A percentile compares a stretch with the other conserved stretches of the same genome.
phyloP scores from a whole-genome alignment of 768 basidiomycete species.

The Trametes elegans region DNA sequence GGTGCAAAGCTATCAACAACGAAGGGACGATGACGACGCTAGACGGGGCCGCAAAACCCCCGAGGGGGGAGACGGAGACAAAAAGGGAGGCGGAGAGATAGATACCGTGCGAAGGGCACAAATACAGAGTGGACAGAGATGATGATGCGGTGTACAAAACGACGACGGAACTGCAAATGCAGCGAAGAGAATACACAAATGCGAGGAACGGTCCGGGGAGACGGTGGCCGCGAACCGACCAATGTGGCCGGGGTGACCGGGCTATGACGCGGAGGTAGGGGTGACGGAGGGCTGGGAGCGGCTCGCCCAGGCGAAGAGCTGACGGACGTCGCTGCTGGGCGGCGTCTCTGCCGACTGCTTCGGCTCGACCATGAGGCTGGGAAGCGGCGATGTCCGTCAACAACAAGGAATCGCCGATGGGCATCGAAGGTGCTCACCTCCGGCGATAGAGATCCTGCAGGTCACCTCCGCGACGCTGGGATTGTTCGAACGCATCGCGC shows the following conservation, averaged over 20 bases:
- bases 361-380: slow-evolving; percentile 72
- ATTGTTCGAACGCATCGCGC: slow-evolving; percentile 67
- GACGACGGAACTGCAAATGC: slow-evolving; percentile 2
- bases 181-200: neutral
- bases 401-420: no score
- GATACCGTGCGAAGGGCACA: neutral
- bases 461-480: slow-evolving; percentile 77
- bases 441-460: slow-evolving; percentile 83
- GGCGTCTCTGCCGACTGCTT: slow-evolving; percentile 73
- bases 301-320: slow-evolving; percentile 77
- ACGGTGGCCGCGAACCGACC: neutral
- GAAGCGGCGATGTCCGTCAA: no score
- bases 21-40: neutral
- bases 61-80: neutral
- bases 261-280: slow-evolving; percentile 35
- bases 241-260: neutral
- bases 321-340: slow-evolving; percentile 65
- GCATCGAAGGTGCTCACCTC: slow-evolving; percentile 47
- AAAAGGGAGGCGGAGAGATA: neutral
- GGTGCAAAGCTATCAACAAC: neutral
- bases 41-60: neutral
- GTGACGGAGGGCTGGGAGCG: slow-evolving; percentile 46
- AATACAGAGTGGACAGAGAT: neutral
- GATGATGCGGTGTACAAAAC: slow-evolving; percentile 13
- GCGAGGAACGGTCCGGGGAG: neutral